Evolutionary conservation across 1,284 basidiomycete species (phyloP).

Genomic region (Ceratobasidium sp.): DNA sequence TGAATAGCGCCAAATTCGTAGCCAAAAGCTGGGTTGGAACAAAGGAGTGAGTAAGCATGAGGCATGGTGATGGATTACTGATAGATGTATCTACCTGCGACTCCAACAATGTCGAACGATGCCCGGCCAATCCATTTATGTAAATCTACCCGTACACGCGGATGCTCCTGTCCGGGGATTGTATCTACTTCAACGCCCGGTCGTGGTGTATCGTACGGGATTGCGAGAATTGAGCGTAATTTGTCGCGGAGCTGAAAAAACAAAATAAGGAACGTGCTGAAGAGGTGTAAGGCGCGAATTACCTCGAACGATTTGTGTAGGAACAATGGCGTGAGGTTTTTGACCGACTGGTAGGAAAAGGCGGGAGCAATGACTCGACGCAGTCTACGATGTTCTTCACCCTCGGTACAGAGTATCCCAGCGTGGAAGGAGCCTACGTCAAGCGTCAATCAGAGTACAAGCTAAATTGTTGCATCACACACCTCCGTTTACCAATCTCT

Average conservation of each 20-base stretch:
- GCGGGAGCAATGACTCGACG: constrained; percentile 68
- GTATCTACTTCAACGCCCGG: constrained; percentile 33
- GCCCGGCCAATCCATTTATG: constrained; percentile 78
- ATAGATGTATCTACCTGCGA: constrained; percentile 63
- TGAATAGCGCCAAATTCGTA: constrained; percentile 82
- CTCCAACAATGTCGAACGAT: constrained; percentile 82
- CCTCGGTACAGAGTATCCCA: constrained; percentile 42
- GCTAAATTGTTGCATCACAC: neutral
- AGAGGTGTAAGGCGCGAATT: constrained; percentile 56
- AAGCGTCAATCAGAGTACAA: neutral
- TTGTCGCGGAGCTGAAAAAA: constrained; percentile 46
- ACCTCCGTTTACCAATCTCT: constrained; percentile 43
- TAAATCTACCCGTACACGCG: constrained; percentile 63
- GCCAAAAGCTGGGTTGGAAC: constrained; percentile 67
- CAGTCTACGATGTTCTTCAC: constrained; percentile 42
- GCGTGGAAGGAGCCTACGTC: constrained; percentile 55
- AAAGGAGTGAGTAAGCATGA: neutral
- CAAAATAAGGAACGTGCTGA: neutral
- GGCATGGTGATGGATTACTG: neutral
- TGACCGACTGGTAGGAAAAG: constrained; percentile 78
- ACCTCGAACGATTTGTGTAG: constrained; percentile 73
- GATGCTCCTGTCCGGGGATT: neutral
- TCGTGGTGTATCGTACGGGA: constrained; percentile 40
- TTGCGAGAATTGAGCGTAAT: constrained; percentile 44
- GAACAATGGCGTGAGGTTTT: constrained; percentile 72